Conservation (phyloP, 78 protist species). For the Dictyostelium brefeldianum region DNA sequence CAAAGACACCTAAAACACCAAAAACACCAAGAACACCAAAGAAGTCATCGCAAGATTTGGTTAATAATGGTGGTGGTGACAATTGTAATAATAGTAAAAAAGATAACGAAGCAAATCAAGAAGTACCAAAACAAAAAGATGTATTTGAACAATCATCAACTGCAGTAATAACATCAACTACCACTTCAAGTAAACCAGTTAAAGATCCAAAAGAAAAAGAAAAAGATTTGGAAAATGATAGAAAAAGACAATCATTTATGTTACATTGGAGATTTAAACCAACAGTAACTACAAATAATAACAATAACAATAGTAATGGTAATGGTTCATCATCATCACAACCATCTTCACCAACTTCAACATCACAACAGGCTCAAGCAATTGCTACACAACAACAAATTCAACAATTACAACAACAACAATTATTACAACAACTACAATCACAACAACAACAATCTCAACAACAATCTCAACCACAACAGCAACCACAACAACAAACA, state of each 20-base stretch:
- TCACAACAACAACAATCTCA: no score
- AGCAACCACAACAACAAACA: no score
- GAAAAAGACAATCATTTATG: conserved; percentile 45
- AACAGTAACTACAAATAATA: not conserved
- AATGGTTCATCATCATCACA: conserved; percentile 3
- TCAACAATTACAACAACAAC: not conserved
- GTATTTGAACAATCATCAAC: not conserved
- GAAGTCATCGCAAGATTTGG: not conserved
- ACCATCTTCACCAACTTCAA: not conserved
- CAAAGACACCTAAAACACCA: not conserved
- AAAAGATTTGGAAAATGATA: conserved; percentile 43
- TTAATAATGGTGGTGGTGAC: no score
- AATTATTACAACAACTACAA: not conserved
- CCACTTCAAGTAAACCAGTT: not conserved
- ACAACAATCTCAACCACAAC: no score
- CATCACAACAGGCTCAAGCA: not conserved
- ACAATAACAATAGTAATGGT: not conserved
- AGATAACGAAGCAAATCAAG: not conserved
- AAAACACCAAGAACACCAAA: not conserved
- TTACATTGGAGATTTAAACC: conserved; percentile 66
- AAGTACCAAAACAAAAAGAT: conserved; percentile 7
- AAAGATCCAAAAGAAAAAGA: conserved; percentile 14
- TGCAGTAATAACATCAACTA: not conserved
- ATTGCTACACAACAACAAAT: not conserved
- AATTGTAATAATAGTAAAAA: no score